A percentile compares a stretch with the other conserved stretches of the same genome.
These are phyloP conservation scores for Mycena amicta DNA, from an alignment of 768 basidiomycete genomes.

Conservation along the genomic window DNA sequence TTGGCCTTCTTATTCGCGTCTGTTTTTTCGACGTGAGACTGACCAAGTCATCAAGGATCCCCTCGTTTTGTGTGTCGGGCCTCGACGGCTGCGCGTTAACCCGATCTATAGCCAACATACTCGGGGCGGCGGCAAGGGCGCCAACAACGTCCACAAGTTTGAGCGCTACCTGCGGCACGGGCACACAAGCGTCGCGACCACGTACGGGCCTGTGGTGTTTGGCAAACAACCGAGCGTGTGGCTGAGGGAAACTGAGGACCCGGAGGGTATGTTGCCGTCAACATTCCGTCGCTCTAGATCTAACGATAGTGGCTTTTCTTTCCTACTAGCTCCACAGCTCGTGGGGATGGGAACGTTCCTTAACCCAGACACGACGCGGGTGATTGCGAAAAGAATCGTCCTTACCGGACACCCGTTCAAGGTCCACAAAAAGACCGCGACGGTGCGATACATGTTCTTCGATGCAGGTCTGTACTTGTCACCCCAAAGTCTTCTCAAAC, in stretches of 20 bases:
- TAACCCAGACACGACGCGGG: slow-evolving; percentile 86
- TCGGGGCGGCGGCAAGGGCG: slow-evolving; percentile 84
- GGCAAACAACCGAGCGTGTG: slow-evolving; percentile 83
- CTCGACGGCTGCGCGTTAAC: slow-evolving; percentile 79
- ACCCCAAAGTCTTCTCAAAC: neutral
- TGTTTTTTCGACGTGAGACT: slow-evolving; percentile 2
- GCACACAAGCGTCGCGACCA: slow-evolving; percentile 77
- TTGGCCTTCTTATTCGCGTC: neutral
- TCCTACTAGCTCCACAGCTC: slow-evolving; percentile 65
- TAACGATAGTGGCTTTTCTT: neutral
- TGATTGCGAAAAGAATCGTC: slow-evolving; percentile 92
- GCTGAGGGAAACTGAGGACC: slow-evolving; percentile 67
- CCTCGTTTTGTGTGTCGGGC: slow-evolving; percentile 85
- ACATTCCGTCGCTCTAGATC: too few species aligned
- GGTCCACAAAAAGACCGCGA: slow-evolving; percentile 95
- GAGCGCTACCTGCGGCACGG: slow-evolving; percentile 90
- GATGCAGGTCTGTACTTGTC: slow-evolving; percentile 59
- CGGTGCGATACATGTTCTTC: slow-evolving; percentile 99
- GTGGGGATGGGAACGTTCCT: slow-evolving; percentile 90
- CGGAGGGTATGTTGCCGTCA: slow-evolving; percentile 53
- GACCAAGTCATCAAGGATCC: slow-evolving; percentile 63
- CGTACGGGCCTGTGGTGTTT: slow-evolving; percentile 87
- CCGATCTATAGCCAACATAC: slow-evolving; percentile 94
- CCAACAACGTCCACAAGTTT: slow-evolving; percentile 97
- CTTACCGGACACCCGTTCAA: slow-evolving; percentile 97